Evolutionary conservation across 805 yeast species (phyloP), one percentile per base, ranked within the genome.

Genomic region (Lachancea lanzarotensis): DNA sequence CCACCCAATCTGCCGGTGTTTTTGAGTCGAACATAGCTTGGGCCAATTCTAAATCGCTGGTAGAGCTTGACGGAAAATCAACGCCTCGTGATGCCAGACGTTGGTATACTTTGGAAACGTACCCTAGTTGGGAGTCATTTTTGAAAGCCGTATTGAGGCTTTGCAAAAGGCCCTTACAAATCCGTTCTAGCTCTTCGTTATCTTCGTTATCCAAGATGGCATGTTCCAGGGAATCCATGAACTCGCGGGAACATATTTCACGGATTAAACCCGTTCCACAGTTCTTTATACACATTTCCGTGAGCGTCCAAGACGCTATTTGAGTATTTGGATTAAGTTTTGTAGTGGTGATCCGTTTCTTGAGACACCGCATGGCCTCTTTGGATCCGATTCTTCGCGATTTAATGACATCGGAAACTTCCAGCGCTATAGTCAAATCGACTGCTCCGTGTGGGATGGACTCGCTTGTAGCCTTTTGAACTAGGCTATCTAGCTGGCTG

Each of bases 1-100:
- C 98, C 18, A 85, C 82, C 98, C 98, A 93, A 54, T 89, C 97
- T 0, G 98, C 98, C 1, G 98, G 97, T 3, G 90, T 90, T 49
- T 80, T 84, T 1, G 96, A 78, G 56, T 91, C 97, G 40, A 91
- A 78, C 62, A 90, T 79, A 3, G 74, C 70, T 30, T 71, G 55
- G 19, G 68, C 63, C 38, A 75, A 66, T 13, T 51, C 60, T 9
- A 49, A 35, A 19, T 52, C 54, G 7, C 42, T 29, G 2, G 46
- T 12, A 18, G 51, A 41, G 13, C 67, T 68, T 20, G 40, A 22
- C 1, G 95, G 95, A 56, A 90, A 88, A 43, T 72, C 68, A 52
- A 77, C 78, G 8, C 82, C 90, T 46, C 83, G 84, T 34, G 68
- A 63, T 45, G 74, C 70, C 46, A 91, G 71, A 50, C 74, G 76